Conservation (phyloP, 2,329 filamentous ascomycete species). For the Fusarium udum region DNA sequence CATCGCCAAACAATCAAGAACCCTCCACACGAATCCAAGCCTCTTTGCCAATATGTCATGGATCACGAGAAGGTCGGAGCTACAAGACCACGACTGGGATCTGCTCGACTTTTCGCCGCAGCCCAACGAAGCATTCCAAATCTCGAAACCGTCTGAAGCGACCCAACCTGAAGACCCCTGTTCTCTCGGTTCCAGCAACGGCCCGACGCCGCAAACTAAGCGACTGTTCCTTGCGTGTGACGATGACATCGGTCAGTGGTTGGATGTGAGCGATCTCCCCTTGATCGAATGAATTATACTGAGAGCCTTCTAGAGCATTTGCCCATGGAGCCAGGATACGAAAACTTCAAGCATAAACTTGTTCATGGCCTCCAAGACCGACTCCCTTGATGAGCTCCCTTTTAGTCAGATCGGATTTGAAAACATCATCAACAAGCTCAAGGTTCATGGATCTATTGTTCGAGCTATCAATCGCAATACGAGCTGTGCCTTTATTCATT, state of each 20-base stretch:
- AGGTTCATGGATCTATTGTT: neutral
- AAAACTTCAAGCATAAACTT: neutral
- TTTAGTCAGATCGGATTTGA: neutral
- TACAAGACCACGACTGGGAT: neutral
- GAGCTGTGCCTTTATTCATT: neutral
- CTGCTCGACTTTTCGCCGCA: neutral
- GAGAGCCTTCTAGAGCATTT: neutral
- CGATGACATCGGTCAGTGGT: neutral
- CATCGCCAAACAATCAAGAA: neutral
- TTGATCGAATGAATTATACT: neutral
- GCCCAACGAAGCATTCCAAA: neutral
- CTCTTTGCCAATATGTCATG: neutral
- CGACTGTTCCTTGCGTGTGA: neutral
- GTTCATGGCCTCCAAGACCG: neutral
- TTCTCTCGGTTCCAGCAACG: neutral
- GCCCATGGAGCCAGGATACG: neutral
- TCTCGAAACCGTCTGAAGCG: neutral
- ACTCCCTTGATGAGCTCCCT: neutral
- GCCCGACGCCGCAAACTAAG: neutral
- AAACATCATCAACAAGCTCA: neutral
- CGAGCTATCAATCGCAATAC: slow-evolving; percentile 14
- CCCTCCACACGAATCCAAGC: neutral
- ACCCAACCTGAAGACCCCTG: neutral
- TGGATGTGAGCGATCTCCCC: neutral
- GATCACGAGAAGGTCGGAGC: neutral